These are phyloP conservation scores for Globisporangium nunn DNA, from an alignment of 352 stramenopile species.

Conservation along the genomic window DNA sequence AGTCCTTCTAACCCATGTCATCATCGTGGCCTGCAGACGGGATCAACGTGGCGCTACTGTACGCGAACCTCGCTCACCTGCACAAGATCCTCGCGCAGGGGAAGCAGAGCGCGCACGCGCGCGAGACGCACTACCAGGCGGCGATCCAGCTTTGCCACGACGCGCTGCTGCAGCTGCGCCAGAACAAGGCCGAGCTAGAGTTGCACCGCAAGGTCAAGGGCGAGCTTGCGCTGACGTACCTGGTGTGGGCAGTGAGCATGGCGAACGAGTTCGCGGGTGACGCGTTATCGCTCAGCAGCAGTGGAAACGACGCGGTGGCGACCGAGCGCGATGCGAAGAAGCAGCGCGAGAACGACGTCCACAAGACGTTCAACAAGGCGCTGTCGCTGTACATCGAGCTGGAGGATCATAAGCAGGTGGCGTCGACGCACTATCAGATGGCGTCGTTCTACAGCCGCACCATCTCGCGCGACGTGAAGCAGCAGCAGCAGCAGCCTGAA, in stretches of 20 bases:
- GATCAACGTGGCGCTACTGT: conserved; percentile 74
- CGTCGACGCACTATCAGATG: conserved; percentile 83
- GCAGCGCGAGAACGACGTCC: conserved; percentile 31
- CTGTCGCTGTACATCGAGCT: conserved; percentile 73
- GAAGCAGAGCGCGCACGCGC: conserved; percentile 16
- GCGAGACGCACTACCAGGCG: conserved; percentile 47
- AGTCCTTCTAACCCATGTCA: background rate
- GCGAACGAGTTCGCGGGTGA: conserved; percentile 16
- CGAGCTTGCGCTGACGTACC: conserved; percentile 74
- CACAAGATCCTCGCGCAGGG: conserved; percentile 81
- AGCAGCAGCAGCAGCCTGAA: background rate
- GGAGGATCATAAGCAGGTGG: conserved; percentile 58
- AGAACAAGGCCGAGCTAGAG: conserved; percentile 54
- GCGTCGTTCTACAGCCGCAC: conserved; percentile 66
- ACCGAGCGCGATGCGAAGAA: conserved; percentile 15
- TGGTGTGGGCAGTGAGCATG: conserved; percentile 74
- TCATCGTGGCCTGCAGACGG: conserved; percentile 27
- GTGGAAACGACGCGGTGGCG: background rate
- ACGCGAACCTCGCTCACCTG: conserved; percentile 72
- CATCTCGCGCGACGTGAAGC: conserved; percentile 38
- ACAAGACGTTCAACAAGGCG: conserved; percentile 65
- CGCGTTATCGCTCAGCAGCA: too few species aligned
- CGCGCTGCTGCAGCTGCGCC: conserved; percentile 56
- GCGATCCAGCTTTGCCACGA: conserved; percentile 62
- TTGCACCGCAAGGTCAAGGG: conserved; percentile 68